Evolutionary conservation across 768 basidiomycete species (phyloP), one percentile per base, ranked within the genome.

Genomic region (Galerina marginata): DNA sequence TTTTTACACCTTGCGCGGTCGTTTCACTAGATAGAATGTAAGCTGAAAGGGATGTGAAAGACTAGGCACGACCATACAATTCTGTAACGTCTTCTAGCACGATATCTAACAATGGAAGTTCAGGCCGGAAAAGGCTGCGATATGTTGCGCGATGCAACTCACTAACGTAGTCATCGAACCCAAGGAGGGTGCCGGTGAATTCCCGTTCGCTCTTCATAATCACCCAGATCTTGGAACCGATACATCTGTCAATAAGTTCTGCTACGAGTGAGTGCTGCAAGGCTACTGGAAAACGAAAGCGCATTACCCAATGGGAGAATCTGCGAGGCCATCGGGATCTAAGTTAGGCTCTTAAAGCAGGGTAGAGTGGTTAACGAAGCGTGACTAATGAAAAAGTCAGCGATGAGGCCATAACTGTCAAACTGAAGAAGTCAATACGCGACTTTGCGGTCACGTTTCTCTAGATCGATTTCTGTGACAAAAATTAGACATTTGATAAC

Each of bases 81-180:
- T 99, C 96, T 6, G 87, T 96, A 7, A 99, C 96, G 67, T 99
- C 95, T 71, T 99, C 94, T 54, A 99, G 77, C 6, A 96, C 94
- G 90, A 96, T 93, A 71, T 95, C 93, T 95, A 40, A 25, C 29
- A 11, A 46, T 43, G 45, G 37, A 37, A 25, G 45, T 57, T 60
- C 29, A 39, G 26, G 23, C 33, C 62, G 42, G 25, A 33, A 58
- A 59, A 6, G 47, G 45, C 44, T 29, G 10, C 49, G 16, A 33
- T 45, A 54, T 25, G 15, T 7, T 33, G 25, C 46, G 36, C 43
- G 26, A 9, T 54, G 10, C 33, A 42, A 96, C 96, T 85, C 74
- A 98, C 96, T 99, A 75, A 99, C 96, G 75, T 96, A 99, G 77
- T 99, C 96, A 73, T 99, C 96, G 68, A 99, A 99, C 2, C 96